These are phyloP conservation scores for Penicillium pancosmium DNA, from an alignment of 495 filamentous ascomycete genomes.

Conservation along the genomic window DNA sequence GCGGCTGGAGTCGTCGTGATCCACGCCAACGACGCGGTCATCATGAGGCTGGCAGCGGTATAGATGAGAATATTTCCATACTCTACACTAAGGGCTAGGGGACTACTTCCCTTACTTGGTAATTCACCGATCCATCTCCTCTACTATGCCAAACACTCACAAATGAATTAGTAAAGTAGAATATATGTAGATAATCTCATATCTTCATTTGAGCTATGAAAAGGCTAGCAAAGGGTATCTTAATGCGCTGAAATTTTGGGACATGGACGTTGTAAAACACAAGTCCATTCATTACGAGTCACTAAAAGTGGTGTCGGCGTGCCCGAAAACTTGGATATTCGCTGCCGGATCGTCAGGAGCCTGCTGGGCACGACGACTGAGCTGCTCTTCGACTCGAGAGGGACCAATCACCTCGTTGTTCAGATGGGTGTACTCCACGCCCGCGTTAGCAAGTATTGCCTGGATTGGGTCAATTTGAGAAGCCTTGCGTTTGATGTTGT, in stretches of 20 bases:
- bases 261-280: background rate
- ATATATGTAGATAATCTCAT: background rate
- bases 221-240: background rate
- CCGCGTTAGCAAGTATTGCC: slow-evolving; percentile 84
- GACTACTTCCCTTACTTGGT: background rate
- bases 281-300: background rate
- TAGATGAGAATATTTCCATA: background rate
- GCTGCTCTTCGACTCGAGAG: slow-evolving; percentile 77
- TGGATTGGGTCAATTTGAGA: slow-evolving; percentile 74
- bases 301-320: slow-evolving; percentile 14
- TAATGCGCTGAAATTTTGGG: background rate
- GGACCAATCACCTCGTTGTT: slow-evolving; percentile 95
- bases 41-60: slow-evolving; percentile 42
- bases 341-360: slow-evolving; percentile 51
- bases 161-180: background rate
- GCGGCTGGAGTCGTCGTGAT: slow-evolving; percentile 57
- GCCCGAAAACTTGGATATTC: slow-evolving; percentile 53
- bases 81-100: background rate
- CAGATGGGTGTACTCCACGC: slow-evolving; percentile 94
- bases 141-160: background rate
- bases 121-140: background rate
- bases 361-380: slow-evolving; percentile 75
- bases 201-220: slow-evolving; percentile 19
- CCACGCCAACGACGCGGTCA: slow-evolving; percentile 45
- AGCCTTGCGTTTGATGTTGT: slow-evolving; percentile 11